Evolutionary conservation across 2,329 filamentous ascomycete genomes (phyloP).

Genomic region (Botrytis medusae): DNA sequence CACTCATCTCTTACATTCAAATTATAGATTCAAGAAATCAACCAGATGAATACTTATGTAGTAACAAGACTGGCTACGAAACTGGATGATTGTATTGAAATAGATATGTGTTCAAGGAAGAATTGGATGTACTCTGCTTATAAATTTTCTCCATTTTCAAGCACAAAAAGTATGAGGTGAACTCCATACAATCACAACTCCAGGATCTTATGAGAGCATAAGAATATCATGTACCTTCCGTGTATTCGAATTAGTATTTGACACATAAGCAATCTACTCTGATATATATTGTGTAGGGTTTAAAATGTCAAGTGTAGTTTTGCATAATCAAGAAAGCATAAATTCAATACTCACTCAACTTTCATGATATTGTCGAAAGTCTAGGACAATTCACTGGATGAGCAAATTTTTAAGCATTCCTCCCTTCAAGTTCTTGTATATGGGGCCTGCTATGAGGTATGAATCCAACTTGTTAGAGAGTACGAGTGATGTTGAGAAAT

Average conservation of each 20-base stretch:
- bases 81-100: not conserved
- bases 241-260: too few relatives aligned
- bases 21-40: not conserved
- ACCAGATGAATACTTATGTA: not conserved
- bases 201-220: too few relatives aligned
- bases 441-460: not conserved
- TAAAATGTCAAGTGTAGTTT: not conserved
- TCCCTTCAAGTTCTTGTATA: not conserved
- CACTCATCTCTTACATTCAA: not conserved
- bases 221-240: too few relatives aligned
- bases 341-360: not conserved
- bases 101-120: not conserved
- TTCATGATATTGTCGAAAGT: not conserved
- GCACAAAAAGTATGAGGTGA: not conserved
- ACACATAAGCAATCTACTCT: not conserved
- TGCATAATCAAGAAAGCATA: not conserved
- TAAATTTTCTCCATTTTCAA: not conserved
- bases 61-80: not conserved
- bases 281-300: too few relatives aligned
- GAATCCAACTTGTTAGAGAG: not conserved
- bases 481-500: not conserved
- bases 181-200: not conserved
- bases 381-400: not conserved
- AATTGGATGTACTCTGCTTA: accelerated
- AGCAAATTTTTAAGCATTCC: not conserved